Evolutionary conservation across 495 filamentous ascomycete genomes (phyloP).

Genomic region (Aspergillus nidulans): DNA sequence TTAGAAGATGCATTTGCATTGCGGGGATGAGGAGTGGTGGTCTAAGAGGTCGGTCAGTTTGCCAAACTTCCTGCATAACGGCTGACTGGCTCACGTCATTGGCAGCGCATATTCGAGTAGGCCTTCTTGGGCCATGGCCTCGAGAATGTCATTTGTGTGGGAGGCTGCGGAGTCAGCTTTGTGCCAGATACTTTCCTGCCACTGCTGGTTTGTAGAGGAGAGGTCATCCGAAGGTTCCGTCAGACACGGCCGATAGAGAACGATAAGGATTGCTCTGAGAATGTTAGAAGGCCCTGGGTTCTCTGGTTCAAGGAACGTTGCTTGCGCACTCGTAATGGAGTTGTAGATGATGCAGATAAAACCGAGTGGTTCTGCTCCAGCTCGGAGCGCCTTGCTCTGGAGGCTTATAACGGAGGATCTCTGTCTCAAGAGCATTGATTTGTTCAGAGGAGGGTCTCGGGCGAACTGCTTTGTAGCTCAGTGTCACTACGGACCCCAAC

Average conservation of each 20-base stretch:
- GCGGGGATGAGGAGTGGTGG: slow-evolving; percentile 36
- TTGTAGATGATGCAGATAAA: slow-evolving; percentile 28
- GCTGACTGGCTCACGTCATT: slow-evolving; percentile 28
- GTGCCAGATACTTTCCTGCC: slow-evolving; percentile 17
- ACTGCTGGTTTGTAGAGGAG: slow-evolving; percentile 7
- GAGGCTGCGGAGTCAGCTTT: slow-evolving; percentile 29
- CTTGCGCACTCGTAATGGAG: slow-evolving; percentile 29
- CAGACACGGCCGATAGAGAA: slow-evolving; percentile 28
- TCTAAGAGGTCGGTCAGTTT: slow-evolving; percentile 12
- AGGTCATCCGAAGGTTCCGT: slow-evolving; percentile 15
- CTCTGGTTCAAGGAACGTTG: background rate
- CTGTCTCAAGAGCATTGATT: slow-evolving; percentile 23
- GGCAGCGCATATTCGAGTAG: slow-evolving; percentile 25
- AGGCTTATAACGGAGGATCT: slow-evolving; percentile 13
- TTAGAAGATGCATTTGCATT: slow-evolving; percentile 38
- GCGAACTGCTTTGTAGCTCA: slow-evolving; percentile 19
- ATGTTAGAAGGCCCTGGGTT: background rate
- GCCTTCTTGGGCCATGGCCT: slow-evolving; percentile 27
- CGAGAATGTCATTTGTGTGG: slow-evolving; percentile 30
- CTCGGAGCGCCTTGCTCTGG: slow-evolving; percentile 18
- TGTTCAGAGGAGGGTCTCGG: slow-evolving; percentile 13
- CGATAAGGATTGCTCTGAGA: slow-evolving; percentile 24
- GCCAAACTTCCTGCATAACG: background rate
- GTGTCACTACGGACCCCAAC: slow-evolving; percentile 19
- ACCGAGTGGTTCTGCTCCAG: slow-evolving; percentile 15